phyloP scores from a whole-genome alignment of 2,329 filamentous ascomycete genomes.

The Exophiala dermatitidis region DNA sequence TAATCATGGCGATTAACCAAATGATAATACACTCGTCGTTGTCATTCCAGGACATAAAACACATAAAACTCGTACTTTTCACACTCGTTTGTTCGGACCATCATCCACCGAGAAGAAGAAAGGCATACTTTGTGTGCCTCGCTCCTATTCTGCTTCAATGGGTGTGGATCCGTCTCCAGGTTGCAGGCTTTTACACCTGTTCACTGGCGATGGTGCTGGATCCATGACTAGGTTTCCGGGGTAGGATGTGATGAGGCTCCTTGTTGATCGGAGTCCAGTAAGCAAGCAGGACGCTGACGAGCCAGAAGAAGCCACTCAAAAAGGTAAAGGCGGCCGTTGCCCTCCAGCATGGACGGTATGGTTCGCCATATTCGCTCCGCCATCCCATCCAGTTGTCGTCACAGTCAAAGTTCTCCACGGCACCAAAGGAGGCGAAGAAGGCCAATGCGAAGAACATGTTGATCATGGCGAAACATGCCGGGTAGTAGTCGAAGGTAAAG shows the following conservation, averaged over 20 bases:
- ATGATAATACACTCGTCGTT: too few relatives aligned
- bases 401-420: slow-evolving; percentile 56
- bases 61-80: too few relatives aligned
- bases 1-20: too few relatives aligned
- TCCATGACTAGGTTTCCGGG: slow-evolving; percentile 1
- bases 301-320: slow-evolving; percentile 11
- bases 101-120: too few relatives aligned
- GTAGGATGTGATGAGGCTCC: neutral
- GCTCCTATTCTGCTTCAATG: too few relatives aligned
- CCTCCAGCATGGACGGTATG: slow-evolving; percentile 10
- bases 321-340: slow-evolving; percentile 8
- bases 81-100: too few relatives aligned
- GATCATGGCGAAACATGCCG: slow-evolving; percentile 3
- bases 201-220: slow-evolving; percentile 1
- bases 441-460: slow-evolving; percentile 9
- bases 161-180: too few relatives aligned
- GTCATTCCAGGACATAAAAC: too few relatives aligned
- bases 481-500: slow-evolving; percentile 2
- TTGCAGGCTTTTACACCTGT: slow-evolving; percentile 1
- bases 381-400: slow-evolving; percentile 9
- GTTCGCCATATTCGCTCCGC: neutral
- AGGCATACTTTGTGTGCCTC: too few relatives aligned
- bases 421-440: slow-evolving; percentile 11
- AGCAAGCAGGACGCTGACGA: slow-evolving; percentile 1
- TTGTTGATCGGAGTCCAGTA: neutral